Evolutionary conservation across 305 asterid species (phyloP).

Genomic region (Rubia balearica): DNA sequence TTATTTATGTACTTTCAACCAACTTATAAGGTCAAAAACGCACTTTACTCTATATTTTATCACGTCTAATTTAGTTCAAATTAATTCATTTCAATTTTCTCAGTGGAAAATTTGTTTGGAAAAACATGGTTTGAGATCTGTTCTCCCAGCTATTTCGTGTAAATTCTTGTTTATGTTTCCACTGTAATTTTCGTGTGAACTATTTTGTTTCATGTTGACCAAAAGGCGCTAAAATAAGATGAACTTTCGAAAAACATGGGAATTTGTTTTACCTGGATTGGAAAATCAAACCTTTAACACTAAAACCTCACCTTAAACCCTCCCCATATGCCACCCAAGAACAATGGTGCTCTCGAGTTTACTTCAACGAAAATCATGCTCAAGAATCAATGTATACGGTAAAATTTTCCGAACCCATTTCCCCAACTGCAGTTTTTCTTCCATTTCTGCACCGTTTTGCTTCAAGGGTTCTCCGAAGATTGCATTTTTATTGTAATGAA

Average conservation of each 20-base stretch:
- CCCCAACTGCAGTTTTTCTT: neutral
- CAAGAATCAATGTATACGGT: conserved; percentile 15
- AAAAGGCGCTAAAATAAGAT: neutral
- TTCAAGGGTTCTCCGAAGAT: neutral
- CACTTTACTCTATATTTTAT: too few relatives aligned
- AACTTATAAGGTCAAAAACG: too few relatives aligned
- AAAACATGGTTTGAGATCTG: too few relatives aligned
- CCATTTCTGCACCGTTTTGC: neutral
- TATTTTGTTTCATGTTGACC: neutral
- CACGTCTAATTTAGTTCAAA: too few relatives aligned
- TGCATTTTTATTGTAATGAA: neutral
- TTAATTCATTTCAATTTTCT: too few relatives aligned
- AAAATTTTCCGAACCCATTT: conserved; percentile 12
- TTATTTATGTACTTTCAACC: too few relatives aligned
- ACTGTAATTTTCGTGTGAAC: neutral
- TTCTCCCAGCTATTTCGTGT: too few relatives aligned
- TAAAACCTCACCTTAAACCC: conserved; percentile 19
- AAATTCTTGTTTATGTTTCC: too few relatives aligned
- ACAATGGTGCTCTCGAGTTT: conserved; percentile 21
- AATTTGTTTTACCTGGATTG: neutral
- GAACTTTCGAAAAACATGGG: conserved; percentile 1
- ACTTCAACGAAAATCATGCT: conserved; percentile 14
- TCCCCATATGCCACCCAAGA: neutral
- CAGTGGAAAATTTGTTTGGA: too few relatives aligned
- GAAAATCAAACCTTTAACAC: neutral